Base-by-base conservation (phyloP, 169 alveolate genomes). In the Eimeria brunetti region DNA sequence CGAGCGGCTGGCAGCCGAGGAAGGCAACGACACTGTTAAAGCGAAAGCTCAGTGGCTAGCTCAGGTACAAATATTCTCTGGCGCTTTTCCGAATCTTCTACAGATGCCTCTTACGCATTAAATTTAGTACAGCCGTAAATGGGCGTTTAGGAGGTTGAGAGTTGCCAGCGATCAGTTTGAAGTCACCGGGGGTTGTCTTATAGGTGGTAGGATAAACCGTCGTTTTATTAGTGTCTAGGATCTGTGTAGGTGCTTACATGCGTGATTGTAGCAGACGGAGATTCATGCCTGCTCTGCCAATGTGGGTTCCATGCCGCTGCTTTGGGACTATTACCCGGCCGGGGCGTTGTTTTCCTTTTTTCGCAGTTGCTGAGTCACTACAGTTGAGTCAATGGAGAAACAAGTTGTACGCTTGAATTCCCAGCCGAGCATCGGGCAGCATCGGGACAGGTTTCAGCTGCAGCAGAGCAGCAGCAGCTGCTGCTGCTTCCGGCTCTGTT, bases 1-100 rank as follows among this genome's bases (percentile, higher is more conserved):
- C 30, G 73, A 85, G 58, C 75, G 91, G 20, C 91, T 85, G 46
- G 91, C 91, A 33, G 60, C 78, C n/a, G 91, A 85, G 51, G 91
- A 85, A 46, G 91, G 78, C 56, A 85, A 85, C 69, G 75, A 78
- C 41, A 58, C 75, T 18, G 91, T 85, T 56, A 81, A 64, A 36
- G 78, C 91, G 80, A 85, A 85, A 33, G 91, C 91, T 9, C 80
- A 85, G 91, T 85, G 91, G 91, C 80, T 85, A 46, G 75, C 91
- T 16, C 91, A 85, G 91, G 91, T 85, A 62, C 69, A 18, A 11
- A 69, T 12, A 27, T n/a, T 33, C 73, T 20, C n/a, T 81, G 67
- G 44, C 5, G 30, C 38, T 76, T 24, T 80, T 80, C 8, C 8
- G 67, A 33, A 16, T 27, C 5, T 7, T 46, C 36, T 80, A 49